Conservation (phyloP, 371 early-diverging fungal genomes). For the Nosema muscidifuracis region DNA sequence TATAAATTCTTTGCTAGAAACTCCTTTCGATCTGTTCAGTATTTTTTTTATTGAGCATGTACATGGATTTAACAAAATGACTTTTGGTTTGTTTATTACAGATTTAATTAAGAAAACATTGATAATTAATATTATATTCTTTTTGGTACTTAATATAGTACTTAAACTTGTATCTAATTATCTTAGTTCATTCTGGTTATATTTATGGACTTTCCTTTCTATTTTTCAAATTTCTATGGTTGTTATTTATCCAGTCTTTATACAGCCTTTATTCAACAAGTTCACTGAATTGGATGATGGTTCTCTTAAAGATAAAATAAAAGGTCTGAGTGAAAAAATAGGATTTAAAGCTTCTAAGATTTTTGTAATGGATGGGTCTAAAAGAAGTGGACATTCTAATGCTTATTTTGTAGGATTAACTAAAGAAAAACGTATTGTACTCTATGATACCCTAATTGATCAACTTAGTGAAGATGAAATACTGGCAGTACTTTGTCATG, state of each 20-base stretch:
- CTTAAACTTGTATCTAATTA: constrained; percentile 30
- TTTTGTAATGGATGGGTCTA: constrained; percentile 86
- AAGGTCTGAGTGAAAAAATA: constrained; percentile 73
- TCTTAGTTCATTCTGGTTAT: constrained; percentile 19
- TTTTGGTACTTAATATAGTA: constrained; percentile 42
- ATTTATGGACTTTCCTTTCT: constrained; percentile 59
- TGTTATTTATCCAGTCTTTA: constrained; percentile 79
- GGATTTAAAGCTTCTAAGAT: constrained; percentile 84
- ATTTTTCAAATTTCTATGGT: constrained; percentile 76
- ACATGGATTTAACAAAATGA: constrained; percentile 92
- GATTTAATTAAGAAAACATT: constrained; percentile 66
- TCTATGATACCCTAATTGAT: constrained; percentile 84
- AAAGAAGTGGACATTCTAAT: constrained; percentile 82
- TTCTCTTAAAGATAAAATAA: constrained; percentile 72
- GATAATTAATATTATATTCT: constrained; percentile 16
- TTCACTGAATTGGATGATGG: constrained; percentile 75
- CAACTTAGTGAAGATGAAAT: constrained; percentile 72
- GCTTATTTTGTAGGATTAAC: constrained; percentile 76
- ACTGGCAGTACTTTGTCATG: constrained; percentile 77
- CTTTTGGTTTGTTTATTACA: constrained; percentile 69
- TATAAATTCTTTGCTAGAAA: constrained; percentile 58
- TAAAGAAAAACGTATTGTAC: constrained; percentile 87
- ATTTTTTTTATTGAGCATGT: constrained; percentile 85
- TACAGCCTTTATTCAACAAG: constrained; percentile 93
- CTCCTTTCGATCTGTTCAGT: constrained; percentile 75